Evolutionary conservation across 768 basidiomycete species (phyloP), one percentile per base, ranked within the genome.

Genomic region (Amanita fuliginea): DNA sequence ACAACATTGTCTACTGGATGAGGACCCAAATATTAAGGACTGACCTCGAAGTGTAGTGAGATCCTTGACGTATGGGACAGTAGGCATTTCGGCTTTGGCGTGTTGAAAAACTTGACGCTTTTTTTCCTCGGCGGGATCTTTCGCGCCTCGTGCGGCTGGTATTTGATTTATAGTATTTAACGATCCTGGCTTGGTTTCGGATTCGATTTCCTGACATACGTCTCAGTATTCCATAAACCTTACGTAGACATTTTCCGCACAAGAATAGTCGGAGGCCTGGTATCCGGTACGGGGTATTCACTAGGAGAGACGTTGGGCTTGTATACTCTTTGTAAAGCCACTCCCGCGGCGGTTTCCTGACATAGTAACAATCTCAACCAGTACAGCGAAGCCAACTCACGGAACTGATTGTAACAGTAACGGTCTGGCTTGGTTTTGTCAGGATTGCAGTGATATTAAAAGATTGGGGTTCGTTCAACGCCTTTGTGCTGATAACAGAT

Each of bases 261-360:
- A 43, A 36, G 32, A 8, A 10, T 34, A 42, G 73, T 76, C 52
- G 73, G 64, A n/a, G 88, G 87, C 16, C 83, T 77, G 14, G 89
- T 91, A 56, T 84, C 68, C 49, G 72, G 59, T n/a, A 74, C 77
- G 3, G 86, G 88, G 62, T 78, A 92, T 52, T 76, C 71, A 24
- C 60, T 65, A 8, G 76, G 58, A 10, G 71, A 54, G 37, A 90
- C 53, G 11, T 64, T 64, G 13, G 86, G 86, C 57, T 76, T 81
- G 59, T 83, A 81, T 1, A 70, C 65, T 30, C 70, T 60, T 6
- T 69, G 64, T 9, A 78, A 64, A 0, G 73, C 66, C 7, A 84
- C 65, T 5, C 91, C 91, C 19, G 88, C 89, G 21, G 81, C 67
- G 28, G 72, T 75, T 64, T 93, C 91, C 86, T 92, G 57, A 52